Percentiles rank a stretch among this genome's conserved stretches.
Evolutionary conservation across 805 yeast species (phyloP).

Genomic region (Candida berthetii): DNA sequence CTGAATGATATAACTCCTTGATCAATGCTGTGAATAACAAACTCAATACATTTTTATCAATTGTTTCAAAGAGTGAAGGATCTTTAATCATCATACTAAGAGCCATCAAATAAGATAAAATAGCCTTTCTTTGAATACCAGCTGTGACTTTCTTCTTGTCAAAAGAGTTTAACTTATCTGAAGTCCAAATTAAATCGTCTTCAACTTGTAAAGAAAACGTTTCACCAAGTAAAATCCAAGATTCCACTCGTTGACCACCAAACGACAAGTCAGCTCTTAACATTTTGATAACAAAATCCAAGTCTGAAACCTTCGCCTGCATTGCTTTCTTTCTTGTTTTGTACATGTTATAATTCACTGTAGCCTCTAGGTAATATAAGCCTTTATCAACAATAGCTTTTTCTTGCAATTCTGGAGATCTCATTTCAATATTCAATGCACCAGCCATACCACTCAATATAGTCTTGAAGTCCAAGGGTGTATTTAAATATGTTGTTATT

Average conservation of each 20-base stretch:
- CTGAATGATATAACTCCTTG: slow-evolving; percentile 39
- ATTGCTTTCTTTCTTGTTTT: slow-evolving; percentile 65
- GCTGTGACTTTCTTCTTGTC: slow-evolving; percentile 62
- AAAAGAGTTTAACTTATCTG: slow-evolving; percentile 64
- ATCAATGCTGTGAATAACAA: slow-evolving; percentile 49
- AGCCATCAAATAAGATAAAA: slow-evolving; percentile 74
- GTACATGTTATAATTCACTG: slow-evolving; percentile 59
- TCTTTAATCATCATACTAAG: slow-evolving; percentile 32
- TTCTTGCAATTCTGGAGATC: slow-evolving; percentile 24
- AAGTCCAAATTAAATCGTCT: slow-evolving; percentile 88
- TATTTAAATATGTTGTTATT: slow-evolving; percentile 42
- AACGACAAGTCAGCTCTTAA: slow-evolving; percentile 62
- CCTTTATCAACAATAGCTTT: slow-evolving; percentile 43
- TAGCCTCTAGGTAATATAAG: slow-evolving; percentile 64
- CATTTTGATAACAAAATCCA: slow-evolving; percentile 65
- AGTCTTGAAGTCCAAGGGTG: slow-evolving; percentile 35
- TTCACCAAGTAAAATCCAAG: slow-evolving; percentile 82
- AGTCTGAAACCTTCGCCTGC: slow-evolving; percentile 78
- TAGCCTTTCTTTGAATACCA: slow-evolving; percentile 56
- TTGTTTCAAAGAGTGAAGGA: slow-evolving; percentile 11
- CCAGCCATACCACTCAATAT: slow-evolving; percentile 53
- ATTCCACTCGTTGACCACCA: slow-evolving; percentile 66
- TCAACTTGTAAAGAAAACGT: slow-evolving; percentile 76
- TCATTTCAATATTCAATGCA: slow-evolving; percentile 21
- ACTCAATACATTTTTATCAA: slow-evolving; percentile 29